A percentile compares a stretch with the other conserved stretches of the same genome.
Evolutionary conservation across 1,284 basidiomycete genomes (phyloP).

Genomic region (Wallemia mellicola): DNA sequence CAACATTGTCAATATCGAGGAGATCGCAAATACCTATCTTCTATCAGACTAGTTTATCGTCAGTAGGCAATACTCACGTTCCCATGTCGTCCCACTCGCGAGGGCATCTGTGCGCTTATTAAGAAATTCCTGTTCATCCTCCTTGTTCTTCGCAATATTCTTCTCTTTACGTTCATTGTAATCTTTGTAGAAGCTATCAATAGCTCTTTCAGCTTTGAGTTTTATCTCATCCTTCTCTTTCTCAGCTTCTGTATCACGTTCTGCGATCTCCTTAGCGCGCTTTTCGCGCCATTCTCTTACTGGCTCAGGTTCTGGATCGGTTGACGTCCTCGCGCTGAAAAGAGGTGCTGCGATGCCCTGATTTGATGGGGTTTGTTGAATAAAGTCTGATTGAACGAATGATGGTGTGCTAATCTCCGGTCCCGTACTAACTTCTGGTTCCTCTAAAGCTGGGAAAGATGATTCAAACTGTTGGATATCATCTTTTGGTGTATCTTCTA

Average conservation of each 20-base stretch:
- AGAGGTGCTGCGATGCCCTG: not conserved
- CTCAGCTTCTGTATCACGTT: not conserved
- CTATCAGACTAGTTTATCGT: not conserved
- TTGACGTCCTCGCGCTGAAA: not conserved
- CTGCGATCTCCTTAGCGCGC: not conserved
- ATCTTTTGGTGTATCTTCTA: not conserved
- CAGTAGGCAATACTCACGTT: not conserved
- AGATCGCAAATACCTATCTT: not conserved
- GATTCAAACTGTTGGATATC: not conserved
- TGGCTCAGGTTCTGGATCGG: not conserved
- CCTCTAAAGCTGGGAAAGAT: not conserved
- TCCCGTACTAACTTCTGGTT: not conserved
- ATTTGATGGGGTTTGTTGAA: not conserved
- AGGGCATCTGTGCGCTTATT: not conserved
- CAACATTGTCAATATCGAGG: not conserved
- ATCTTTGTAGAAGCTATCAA: conserved; percentile 86
- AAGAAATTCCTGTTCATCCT: not conserved
- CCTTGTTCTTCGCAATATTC: conserved; percentile 83
- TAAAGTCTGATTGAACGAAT: not conserved
- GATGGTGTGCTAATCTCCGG: not conserved
- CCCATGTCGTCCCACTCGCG: not conserved
- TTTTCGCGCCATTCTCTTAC: not conserved
- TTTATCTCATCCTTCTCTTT: conserved; percentile 28
- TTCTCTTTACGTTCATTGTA: conserved; percentile 77
- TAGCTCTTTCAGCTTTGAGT: conserved; percentile 60